Base-by-base conservation (phyloP, 2,329 filamentous ascomycete genomes). In the Arthrocladium fulminans region DNA sequence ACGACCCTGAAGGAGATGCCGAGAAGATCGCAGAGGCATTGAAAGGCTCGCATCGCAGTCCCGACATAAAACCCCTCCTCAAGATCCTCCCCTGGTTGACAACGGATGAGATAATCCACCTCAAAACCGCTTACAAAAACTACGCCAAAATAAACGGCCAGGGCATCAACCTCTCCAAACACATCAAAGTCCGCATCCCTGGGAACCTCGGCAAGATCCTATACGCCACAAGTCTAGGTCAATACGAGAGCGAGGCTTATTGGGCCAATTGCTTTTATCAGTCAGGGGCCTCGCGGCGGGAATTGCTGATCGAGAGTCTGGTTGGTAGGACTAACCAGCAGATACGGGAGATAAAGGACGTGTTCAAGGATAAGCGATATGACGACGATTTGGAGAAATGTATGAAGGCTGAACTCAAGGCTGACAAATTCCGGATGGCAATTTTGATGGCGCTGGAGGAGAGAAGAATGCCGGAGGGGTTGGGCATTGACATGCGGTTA, bases 261-360 rank as follows among this genome's bases (percentile, higher is more conserved):
- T 98, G 92, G 89, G 88, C 90, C 51, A 97, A 96, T 65, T 95
- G 88, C 67, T 97, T 88, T 83, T 97, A 96, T 68, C 90, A 96
- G 63, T 83, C 83, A 30, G 85, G 90, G 65, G 86, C 83, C 59
- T 86, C 83, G 6, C 78, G 88, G 2, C 80, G 89, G 4, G 90
- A 97, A 66, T 74, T 98, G 29, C 77, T 98, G 46, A 96, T 97
- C 59, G 92, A 98, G 67, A 80, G 83, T 4, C 76, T 98, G 17
- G 94, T 96, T 81, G 92, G 92, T 0, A 80, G 89, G 4, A 81
- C 81, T 23, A 96, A 96, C 65, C 73, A 79, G n/a, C 92, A 97
- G 61, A 86, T 97, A 53, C 76, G 79, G 9, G 74, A 77, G 52
- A 96, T 98, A 73, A 95, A 94, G 66, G 80, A 86, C 15, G 78